These are phyloP conservation scores for Aspergillus sparsus DNA, from an alignment of 495 filamentous ascomycete species.

Conservation along the genomic window DNA sequence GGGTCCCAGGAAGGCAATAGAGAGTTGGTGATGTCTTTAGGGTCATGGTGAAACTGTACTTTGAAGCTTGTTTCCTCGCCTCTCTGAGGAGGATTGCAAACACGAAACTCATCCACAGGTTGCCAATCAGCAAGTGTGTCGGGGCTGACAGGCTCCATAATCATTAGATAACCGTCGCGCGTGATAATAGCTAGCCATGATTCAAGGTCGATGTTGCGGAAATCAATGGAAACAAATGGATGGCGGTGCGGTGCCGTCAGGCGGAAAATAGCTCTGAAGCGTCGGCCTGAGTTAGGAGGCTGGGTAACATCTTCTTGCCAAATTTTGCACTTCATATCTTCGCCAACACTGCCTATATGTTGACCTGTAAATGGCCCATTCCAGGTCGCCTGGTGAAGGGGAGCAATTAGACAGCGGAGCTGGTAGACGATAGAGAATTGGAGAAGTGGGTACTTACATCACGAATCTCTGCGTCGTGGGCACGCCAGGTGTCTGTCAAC, in stretches of 20 bases:
- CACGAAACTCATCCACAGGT: conserved; percentile 66
- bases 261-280: conserved; percentile 68
- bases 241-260: conserved; percentile 57
- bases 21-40: conserved; percentile 73
- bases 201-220: conserved; percentile 71
- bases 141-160: conserved; percentile 86
- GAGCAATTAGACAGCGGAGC: conserved; percentile 4
- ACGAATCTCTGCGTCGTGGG: conserved; percentile 87
- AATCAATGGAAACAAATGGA: conserved; percentile 75
- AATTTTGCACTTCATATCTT: conserved; percentile 83
- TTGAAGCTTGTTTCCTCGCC: conserved; percentile 85
- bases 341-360: conserved; percentile 69
- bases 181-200: conserved; percentile 84
- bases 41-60: conserved; percentile 82
- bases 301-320: conserved; percentile 87
- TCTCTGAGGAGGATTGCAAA: conserved; percentile 59
- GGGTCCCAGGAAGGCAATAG: conserved; percentile 72
- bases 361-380: conserved; percentile 63
- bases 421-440: conserved; percentile 4
- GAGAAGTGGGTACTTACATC: conserved; percentile 58
- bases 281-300: conserved; percentile 66
- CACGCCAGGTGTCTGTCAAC: conserved; percentile 83
- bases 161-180: conserved; percentile 72
- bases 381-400: conserved; percentile 71
- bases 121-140: conserved; percentile 78